These are phyloP conservation scores for Komagataea norvegica DNA, from an alignment of 1,139 yeast genomes.

Conservation along the genomic window DNA sequence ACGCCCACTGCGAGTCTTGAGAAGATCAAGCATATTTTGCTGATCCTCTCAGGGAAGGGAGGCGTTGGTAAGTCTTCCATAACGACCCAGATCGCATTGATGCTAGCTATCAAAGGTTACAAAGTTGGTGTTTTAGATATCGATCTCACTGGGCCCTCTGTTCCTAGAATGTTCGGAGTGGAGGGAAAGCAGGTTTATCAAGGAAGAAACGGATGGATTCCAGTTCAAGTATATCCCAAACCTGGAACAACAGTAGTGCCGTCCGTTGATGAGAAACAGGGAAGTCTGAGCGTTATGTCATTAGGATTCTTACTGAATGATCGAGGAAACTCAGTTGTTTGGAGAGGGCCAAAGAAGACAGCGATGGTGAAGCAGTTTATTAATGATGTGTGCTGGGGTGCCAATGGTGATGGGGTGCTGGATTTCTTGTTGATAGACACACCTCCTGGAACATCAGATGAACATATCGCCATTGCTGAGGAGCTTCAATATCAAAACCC, in stretches of 20 bases:
- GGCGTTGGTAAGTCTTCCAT: conserved; percentile 97
- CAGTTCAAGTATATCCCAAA: conserved; percentile 43
- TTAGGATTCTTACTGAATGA: conserved; percentile 83
- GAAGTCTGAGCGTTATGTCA: conserved; percentile 53
- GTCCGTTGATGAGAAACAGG: conserved; percentile 27
- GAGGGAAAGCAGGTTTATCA: conserved; percentile 79
- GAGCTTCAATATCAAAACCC: conserved; percentile 72
- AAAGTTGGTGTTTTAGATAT: conserved; percentile 92
- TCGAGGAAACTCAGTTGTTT: conserved; percentile 87
- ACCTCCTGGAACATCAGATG: conserved; percentile 98
- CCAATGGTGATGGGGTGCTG: conserved; percentile 39
- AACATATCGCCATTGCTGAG: conserved; percentile 95
- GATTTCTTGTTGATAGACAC: conserved; percentile 84
- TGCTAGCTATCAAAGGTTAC: conserved; percentile 63
- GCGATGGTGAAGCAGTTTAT: conserved; percentile 96
- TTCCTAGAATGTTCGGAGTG: conserved; percentile 94
- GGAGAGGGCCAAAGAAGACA: conserved; percentile 98
- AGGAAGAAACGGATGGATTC: conserved; percentile 85
- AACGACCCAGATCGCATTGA: conserved; percentile 85
- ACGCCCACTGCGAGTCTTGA: conserved; percentile 28
- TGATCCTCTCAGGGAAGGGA: conserved; percentile 91
- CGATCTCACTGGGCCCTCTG: conserved; percentile 94
- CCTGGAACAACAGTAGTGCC: conserved; percentile 28
- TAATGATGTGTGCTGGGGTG: conserved; percentile 77
- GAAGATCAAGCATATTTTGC: conserved; percentile 68